Evolutionary conservation across 495 filamentous ascomycete genomes (phyloP).

Genomic region (Xylaria sp.): DNA sequence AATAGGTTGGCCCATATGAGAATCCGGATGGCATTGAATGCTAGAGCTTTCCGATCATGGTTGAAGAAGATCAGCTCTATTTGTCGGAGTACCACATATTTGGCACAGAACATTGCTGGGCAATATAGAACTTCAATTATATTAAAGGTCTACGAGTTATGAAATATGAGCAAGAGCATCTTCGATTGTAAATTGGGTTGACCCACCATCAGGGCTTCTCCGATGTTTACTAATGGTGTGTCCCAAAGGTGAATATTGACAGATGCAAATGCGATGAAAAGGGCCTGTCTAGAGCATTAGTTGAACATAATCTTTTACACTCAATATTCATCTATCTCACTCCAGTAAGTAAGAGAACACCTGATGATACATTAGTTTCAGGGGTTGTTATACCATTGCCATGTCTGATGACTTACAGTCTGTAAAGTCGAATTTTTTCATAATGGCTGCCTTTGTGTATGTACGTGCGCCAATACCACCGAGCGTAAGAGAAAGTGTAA

Average conservation of each 20-base stretch:
- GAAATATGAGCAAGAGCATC: too few relatives aligned
- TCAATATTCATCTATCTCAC: background rate
- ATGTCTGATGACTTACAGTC: background rate
- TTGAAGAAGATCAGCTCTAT: slow-evolving; percentile 19
- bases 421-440: background rate
- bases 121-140: slow-evolving; percentile 15
- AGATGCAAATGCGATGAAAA: slow-evolving; percentile 1
- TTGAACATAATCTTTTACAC: background rate
- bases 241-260: slow-evolving; percentile 14
- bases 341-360: background rate
- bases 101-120: slow-evolving; percentile 21
- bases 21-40: slow-evolving; percentile 14
- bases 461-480: slow-evolving; percentile 3
- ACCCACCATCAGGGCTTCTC: background rate
- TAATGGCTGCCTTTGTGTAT: background rate
- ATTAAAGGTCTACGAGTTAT: background rate
- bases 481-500: background rate
- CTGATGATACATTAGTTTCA: background rate
- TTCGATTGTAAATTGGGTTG: background rate
- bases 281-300: background rate
- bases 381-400: background rate
- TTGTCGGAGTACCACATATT: slow-evolving; percentile 23
- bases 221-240: background rate
- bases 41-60: slow-evolving; percentile 4
- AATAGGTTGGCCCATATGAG: slow-evolving; percentile 30